These are phyloP conservation scores for Fusarium sp. DNA, from an alignment of 2,329 filamentous ascomycete species.

Conservation along the genomic window DNA sequence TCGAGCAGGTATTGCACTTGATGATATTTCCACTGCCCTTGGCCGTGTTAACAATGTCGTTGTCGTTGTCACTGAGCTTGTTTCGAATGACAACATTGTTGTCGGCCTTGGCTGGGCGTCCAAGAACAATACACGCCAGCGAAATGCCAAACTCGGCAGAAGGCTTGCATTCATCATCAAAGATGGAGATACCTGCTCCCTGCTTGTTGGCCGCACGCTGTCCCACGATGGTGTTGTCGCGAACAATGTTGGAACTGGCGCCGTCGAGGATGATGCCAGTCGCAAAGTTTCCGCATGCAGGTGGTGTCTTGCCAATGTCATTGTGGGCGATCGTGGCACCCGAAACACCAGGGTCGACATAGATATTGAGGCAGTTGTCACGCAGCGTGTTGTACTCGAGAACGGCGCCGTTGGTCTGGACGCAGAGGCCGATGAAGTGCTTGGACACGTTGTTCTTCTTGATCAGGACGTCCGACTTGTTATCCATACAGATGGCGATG, in stretches of 20 bases:
- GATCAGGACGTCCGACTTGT: slow-evolving; percentile 45
- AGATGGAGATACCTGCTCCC: slow-evolving; percentile 39
- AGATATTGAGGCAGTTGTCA: slow-evolving; percentile 47
- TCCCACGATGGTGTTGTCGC: slow-evolving; percentile 46
- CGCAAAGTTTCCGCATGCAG: slow-evolving; percentile 11
- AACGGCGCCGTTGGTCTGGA: slow-evolving; percentile 49
- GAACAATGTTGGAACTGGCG: slow-evolving; percentile 43
- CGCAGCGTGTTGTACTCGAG: slow-evolving; percentile 50
- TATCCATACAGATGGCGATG: slow-evolving; percentile 53
- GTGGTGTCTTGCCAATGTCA: slow-evolving; percentile 39
- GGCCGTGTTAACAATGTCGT: slow-evolving; percentile 38
- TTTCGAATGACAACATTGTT: slow-evolving; percentile 48
- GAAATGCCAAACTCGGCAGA: not conserved
- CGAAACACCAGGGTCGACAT: slow-evolving; percentile 49
- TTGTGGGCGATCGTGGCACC: slow-evolving; percentile 48
- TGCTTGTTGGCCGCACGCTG: slow-evolving; percentile 32
- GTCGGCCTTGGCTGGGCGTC: slow-evolving; percentile 30
- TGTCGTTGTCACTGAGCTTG: slow-evolving; percentile 45
- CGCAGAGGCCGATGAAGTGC: slow-evolving; percentile 49
- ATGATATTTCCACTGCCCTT: slow-evolving; percentile 39
- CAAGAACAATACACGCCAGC: slow-evolving; percentile 29
- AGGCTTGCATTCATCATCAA: slow-evolving; percentile 40
- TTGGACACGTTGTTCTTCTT: slow-evolving; percentile 47
- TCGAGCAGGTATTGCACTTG: slow-evolving; percentile 41
- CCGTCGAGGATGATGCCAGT: slow-evolving; percentile 47